These are phyloP conservation scores for Collariella sp. DNA, from an alignment of 495 filamentous ascomycete species.

Conservation along the genomic window DNA sequence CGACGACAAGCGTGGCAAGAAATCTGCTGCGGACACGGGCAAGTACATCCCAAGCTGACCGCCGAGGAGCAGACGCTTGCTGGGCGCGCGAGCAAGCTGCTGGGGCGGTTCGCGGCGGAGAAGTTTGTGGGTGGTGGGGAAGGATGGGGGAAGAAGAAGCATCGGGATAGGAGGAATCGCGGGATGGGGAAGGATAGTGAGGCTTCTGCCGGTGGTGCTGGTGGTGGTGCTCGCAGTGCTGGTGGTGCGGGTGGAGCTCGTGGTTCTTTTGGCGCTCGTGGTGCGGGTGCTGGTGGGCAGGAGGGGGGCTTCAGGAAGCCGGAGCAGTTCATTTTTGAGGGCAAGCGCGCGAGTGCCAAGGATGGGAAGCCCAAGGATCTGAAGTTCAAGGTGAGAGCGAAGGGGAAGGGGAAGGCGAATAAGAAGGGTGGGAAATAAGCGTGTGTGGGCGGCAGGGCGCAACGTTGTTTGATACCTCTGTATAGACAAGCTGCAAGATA, in stretches of 20 bases:
- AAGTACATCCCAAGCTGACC: constrained; percentile 53
- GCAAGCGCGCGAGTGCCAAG: constrained; percentile 65
- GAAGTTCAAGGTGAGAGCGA: constrained; percentile 49
- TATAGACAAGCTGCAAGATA: too few relatives aligned
- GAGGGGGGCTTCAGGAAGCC: constrained; percentile 37
- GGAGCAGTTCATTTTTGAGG: constrained; percentile 79
- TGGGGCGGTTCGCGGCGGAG: constrained; percentile 69
- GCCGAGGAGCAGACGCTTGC: constrained; percentile 61
- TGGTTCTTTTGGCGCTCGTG: not conserved
- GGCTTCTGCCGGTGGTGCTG: not conserved
- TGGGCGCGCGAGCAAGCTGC: constrained; percentile 72
- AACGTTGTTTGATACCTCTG: not conserved
- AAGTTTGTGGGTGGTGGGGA: constrained; percentile 40
- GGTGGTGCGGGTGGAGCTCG: too few relatives aligned
- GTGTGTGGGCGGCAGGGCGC: not conserved
- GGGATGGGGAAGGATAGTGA: constrained; percentile 12
- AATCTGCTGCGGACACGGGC: constrained; percentile 22
- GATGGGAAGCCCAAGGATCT: constrained; percentile 52
- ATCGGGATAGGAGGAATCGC: constrained; percentile 16
- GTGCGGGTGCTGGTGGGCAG: not conserved
- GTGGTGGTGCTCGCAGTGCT: too few relatives aligned
- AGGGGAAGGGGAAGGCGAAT: constrained; percentile 29
- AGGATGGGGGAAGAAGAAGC: constrained; percentile 26
- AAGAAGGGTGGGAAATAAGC: constrained; percentile 28
- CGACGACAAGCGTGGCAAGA: constrained; percentile 20